Conservation (phyloP, 1,139 yeast genomes). For the Geotrichum macrosporum region DNA sequence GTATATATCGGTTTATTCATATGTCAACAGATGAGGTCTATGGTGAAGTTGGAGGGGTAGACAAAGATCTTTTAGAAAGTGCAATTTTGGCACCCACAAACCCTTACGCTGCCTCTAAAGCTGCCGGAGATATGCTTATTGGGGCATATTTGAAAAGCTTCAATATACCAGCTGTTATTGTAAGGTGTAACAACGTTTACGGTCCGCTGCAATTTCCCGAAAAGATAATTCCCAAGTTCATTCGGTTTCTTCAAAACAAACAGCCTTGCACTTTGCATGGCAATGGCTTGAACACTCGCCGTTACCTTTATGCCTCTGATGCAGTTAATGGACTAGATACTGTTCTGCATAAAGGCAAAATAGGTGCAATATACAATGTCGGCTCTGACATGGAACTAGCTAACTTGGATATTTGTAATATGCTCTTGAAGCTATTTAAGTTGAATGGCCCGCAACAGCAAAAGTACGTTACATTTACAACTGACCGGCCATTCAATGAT, state of each 20-base stretch:
- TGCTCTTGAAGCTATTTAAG: conserved; percentile 34
- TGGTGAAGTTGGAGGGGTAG: conserved; percentile 41
- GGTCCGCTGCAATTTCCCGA: conserved; percentile 58
- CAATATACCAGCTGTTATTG: conserved; percentile 43
- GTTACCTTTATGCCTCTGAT: conserved; percentile 49
- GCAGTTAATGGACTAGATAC: conserved; percentile 46
- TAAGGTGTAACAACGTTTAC: conserved; percentile 54
- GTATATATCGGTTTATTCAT: conserved; percentile 40
- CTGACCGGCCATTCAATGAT: conserved; percentile 54
- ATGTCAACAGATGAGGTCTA: conserved; percentile 63
- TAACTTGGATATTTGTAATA: conserved; percentile 39
- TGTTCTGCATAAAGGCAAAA: conserved; percentile 36
- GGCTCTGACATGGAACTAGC: conserved; percentile 47
- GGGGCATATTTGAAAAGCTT: conserved; percentile 47
- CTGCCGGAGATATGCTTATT: conserved; percentile 51
- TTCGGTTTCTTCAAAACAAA: conserved; percentile 33
- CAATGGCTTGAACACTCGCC: conserved; percentile 45
- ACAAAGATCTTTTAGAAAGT: conserved; percentile 39
- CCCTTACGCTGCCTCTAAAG: conserved; percentile 60
- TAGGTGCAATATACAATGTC: conserved; percentile 46
- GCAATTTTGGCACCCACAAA: conserved; percentile 49
- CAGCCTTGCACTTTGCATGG: conserved; percentile 46
- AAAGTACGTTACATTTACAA: conserved; percentile 37
- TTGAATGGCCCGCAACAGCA: conserved; percentile 20
- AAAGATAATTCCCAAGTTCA: conserved; percentile 49